A percentile compares a stretch with the other conserved stretches of the same genome.
These are phyloP conservation scores for Trichoderma sp. DNA, from an alignment of 2,329 filamentous ascomycete species.

Conservation along the genomic window DNA sequence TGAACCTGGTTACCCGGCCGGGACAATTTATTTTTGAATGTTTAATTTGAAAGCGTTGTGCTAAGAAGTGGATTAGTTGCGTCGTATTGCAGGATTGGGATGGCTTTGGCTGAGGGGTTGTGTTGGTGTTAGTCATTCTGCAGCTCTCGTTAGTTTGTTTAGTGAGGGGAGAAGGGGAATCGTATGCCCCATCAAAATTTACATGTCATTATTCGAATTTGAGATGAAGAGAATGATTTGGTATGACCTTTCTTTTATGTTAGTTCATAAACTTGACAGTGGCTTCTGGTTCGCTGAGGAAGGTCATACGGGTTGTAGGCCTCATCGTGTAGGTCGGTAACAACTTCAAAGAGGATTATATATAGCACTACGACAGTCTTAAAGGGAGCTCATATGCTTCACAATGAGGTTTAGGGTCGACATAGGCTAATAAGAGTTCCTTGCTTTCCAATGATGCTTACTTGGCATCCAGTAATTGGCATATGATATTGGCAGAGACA, in stretches of 20 bases:
- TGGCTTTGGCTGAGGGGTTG: not conserved
- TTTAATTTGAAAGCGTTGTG: not conserved
- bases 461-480: not conserved
- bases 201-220: not conserved
- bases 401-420: accelerated
- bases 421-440: not conserved
- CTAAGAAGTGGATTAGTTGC: not conserved
- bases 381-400: not conserved
- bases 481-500: not conserved
- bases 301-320: not conserved
- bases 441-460: not conserved
- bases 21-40: not conserved
- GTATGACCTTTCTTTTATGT: not conserved
- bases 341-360: not conserved
- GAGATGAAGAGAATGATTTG: not conserved
- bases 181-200: not conserved
- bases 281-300: not conserved
- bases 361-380: not conserved
- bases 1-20: not conserved
- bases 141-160: not conserved
- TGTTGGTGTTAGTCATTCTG: not conserved
- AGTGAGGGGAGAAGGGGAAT: not conserved
- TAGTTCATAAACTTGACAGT: not conserved
- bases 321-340: not conserved
- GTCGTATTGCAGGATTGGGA: not conserved